Base-by-base conservation (phyloP, 306 rosid species). In the Pterocarpus santalinus region DNA sequence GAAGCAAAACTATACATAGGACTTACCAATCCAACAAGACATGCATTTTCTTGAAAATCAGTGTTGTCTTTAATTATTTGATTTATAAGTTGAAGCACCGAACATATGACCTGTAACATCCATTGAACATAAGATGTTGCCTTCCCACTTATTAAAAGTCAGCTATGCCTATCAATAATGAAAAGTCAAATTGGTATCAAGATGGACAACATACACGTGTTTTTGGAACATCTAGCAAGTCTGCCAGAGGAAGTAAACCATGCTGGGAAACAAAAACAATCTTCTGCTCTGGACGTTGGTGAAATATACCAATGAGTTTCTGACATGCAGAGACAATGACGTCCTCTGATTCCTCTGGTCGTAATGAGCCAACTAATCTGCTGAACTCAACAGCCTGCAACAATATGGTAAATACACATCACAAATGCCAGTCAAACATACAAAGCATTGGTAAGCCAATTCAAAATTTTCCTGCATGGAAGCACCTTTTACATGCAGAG, bases 1-100 rank as follows among this genome's bases (percentile, higher is more conserved):
- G 74, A 61, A 69, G 63, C n/a, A 75, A 53, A 57, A 73, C 72
- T 22, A 47, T 60, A 74, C 6, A 49, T 8, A 63, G 51, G 64
- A 88, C 97, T 90, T 85, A 96, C 99, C 93, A 96, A 83, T 85
- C 99, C 99, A 80, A 96, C 96, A 82, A 93, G 97, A 82, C 99
- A 93, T 2, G 99, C 99, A 68, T 93, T 96, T 87, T 93, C 99
- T 82, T 90, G 99, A 80, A 93, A 93, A 84, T 92, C 99, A 51
- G 89, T 82, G 78, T 92, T 96, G 86, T 93, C 98, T 72, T 85
- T 96, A 76, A 96, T 82, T 69, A 96, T 87, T 89, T 89, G 99
- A 89, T 96, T 96, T 86, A 93, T 82, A 82, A 96, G 94, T 86
- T 96, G 98, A 83, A 96, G 98, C 82, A 93, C 99, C 47, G 98